These are phyloP conservation scores for Colletotrichum trifolii DNA, from an alignment of 2,329 filamentous ascomycete species.

Conservation along the genomic window DNA sequence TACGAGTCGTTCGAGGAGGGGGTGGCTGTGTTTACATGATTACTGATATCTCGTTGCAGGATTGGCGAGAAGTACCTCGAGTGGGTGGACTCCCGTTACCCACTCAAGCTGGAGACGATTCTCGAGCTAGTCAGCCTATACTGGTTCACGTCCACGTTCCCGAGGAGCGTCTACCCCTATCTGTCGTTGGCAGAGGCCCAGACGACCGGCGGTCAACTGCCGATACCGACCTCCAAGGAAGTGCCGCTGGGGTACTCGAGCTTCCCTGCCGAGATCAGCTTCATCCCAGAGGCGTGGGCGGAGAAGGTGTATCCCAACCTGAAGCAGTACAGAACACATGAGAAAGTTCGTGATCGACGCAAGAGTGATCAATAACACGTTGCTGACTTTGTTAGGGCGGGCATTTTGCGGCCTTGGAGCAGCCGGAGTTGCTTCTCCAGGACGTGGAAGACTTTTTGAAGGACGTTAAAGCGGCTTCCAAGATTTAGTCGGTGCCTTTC, in stretches of 20 bases:
- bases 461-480: background rate
- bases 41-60: conserved; percentile 42
- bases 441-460: conserved; percentile 20
- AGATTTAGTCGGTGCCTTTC: conserved; percentile 1
- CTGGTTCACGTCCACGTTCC: conserved; percentile 64
- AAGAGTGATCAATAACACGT: too few species aligned
- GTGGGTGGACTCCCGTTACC: conserved; percentile 58
- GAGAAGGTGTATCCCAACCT: conserved; percentile 39
- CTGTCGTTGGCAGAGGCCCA: conserved; percentile 38
- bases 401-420: conserved; percentile 30
- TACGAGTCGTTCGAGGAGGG: conserved; percentile 16
- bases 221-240: conserved; percentile 45
- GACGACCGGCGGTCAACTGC: background rate
- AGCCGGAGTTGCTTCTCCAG: conserved; percentile 32
- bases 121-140: conserved; percentile 63
- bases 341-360: background rate
- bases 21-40: background rate
- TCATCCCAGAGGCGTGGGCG: conserved; percentile 50
- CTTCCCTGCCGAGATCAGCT: conserved; percentile 55
- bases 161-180: conserved; percentile 62
- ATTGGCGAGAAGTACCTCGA: conserved; percentile 67
- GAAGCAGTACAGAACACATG: conserved; percentile 21
- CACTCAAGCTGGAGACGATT: conserved; percentile 53
- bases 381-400: background rate
- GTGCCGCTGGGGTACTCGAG: conserved; percentile 59